These are phyloP conservation scores for Amanita thiersii DNA, from an alignment of 768 basidiomycete genomes.

Conservation along the genomic window DNA sequence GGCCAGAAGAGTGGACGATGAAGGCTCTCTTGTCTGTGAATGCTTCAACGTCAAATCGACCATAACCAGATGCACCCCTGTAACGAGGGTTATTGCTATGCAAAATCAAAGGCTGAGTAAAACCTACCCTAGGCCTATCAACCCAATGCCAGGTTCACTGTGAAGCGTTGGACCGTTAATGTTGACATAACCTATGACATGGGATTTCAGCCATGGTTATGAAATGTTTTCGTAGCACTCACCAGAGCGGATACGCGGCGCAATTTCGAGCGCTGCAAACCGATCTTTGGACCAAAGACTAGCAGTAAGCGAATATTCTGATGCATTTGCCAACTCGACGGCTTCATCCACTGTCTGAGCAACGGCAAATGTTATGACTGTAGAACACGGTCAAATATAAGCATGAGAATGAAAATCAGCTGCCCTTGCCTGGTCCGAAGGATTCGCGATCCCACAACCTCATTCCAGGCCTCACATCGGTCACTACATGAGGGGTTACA, in stretches of 20 bases:
- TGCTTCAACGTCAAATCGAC: slow-evolving; percentile 41
- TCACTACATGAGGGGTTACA: slow-evolving; percentile 45
- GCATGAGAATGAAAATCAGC: background rate
- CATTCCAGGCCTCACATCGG: slow-evolving; percentile 41
- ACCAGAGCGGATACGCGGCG: slow-evolving; percentile 41
- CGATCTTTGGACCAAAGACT: slow-evolving; percentile 45
- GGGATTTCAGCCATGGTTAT: background rate
- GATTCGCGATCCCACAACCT: slow-evolving; percentile 49
- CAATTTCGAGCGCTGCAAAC: slow-evolving; percentile 33
- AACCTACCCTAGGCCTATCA: slow-evolving; percentile 41
- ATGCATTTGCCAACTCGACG: slow-evolving; percentile 44
- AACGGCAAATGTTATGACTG: slow-evolving; percentile 35
- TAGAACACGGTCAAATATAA: background rate
- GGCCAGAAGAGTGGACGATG: too few relatives aligned
- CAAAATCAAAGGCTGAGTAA: background rate
- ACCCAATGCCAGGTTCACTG: slow-evolving; percentile 27
- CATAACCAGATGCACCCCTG: slow-evolving; percentile 42
- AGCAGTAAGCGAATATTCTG: slow-evolving; percentile 43
- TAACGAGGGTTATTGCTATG: background rate
- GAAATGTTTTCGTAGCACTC: slow-evolving; percentile 1
- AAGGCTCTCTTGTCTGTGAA: too few relatives aligned
- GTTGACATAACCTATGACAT: slow-evolving; percentile 34
- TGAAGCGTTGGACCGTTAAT: slow-evolving; percentile 51
- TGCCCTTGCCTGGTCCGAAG: slow-evolving; percentile 45
- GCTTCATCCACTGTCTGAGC: slow-evolving; percentile 46